Percentiles rank a stretch among this genome's conserved stretches.
phyloP scores from a whole-genome alignment of 2,329 filamentous ascomycete species.

The Elsinoe arachidis region DNA sequence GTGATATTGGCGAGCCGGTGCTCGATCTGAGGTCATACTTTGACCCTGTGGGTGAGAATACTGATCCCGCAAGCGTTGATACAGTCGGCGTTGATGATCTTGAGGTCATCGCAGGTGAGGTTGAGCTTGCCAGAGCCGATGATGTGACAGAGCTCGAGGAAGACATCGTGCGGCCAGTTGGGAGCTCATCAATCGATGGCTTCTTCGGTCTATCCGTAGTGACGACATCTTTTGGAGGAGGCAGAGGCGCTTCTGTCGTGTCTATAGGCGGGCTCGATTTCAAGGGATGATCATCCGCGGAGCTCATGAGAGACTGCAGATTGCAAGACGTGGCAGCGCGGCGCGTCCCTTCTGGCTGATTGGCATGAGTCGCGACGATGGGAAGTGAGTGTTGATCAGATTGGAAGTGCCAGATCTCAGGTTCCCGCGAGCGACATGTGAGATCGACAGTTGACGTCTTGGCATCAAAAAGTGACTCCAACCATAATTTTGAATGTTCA shows the following conservation, averaged over 20 bases:
- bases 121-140: background rate
- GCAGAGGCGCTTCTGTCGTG: background rate
- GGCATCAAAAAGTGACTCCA: conserved; percentile 11
- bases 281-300: conserved; percentile 9
- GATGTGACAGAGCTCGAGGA: background rate
- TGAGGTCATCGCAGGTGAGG: background rate
- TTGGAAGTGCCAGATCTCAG: background rate
- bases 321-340: background rate
- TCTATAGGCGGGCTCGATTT: background rate
- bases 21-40: conserved; percentile 23
- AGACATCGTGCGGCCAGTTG: background rate
- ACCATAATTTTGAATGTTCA: background rate
- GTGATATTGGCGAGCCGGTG: conserved; percentile 24
- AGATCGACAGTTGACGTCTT: conserved; percentile 8
- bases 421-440: background rate
- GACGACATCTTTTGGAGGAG: conserved; percentile 8
- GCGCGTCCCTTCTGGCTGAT: background rate
- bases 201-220: background rate
- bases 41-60: conserved; percentile 36
- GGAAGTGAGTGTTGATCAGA: background rate
- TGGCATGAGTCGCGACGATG: conserved; percentile 2
- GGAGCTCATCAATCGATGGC: background rate
- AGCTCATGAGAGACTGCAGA: conserved; percentile 10
- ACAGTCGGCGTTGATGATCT: conserved; percentile 2
- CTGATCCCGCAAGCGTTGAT: conserved; percentile 27